Conservation (phyloP, 2,329 filamentous ascomycete species). For the Pseudogymnoascus sp. region DNA sequence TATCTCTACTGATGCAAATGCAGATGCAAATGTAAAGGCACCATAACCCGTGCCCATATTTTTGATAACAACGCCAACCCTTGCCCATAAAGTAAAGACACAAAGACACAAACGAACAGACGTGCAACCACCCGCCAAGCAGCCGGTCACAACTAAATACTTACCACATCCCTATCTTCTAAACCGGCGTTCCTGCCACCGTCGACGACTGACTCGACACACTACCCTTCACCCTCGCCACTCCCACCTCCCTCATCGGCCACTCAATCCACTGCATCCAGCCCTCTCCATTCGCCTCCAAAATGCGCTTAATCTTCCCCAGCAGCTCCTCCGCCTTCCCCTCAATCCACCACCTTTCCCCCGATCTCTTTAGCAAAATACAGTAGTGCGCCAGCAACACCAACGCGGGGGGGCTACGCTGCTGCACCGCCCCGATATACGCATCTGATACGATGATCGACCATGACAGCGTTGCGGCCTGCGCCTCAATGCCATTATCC, state of each 20-base stretch:
- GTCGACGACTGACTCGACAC: neutral
- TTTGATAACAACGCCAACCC: neutral
- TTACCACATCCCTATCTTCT: neutral
- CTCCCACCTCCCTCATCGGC: slow-evolving; percentile 17
- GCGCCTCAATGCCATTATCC: slow-evolving; percentile 19
- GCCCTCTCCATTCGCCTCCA: slow-evolving; percentile 11
- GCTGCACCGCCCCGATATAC: slow-evolving; percentile 28
- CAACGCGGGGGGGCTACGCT: slow-evolving; percentile 31
- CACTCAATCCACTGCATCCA: slow-evolving; percentile 19
- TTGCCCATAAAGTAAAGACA: neutral
- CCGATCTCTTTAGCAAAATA: slow-evolving; percentile 32
- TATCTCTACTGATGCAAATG: neutral
- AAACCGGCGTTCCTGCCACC: neutral
- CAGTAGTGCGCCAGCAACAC: slow-evolving; percentile 34
- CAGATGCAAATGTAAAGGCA: neutral
- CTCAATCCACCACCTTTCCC: slow-evolving; percentile 37
- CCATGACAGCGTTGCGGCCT: slow-evolving; percentile 30
- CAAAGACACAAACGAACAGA: neutral
- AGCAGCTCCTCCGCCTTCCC: slow-evolving; percentile 36
- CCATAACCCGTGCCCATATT: slow-evolving; percentile 6
- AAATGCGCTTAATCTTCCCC: slow-evolving; percentile 26
- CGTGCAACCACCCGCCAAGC: neutral
- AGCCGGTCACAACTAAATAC: neutral
- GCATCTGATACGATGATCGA: slow-evolving; percentile 29
- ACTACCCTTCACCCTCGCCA: neutral